These are phyloP conservation scores for Cyclotella distinguenda DNA, from an alignment of 108 stramenopile genomes.

Conservation along the genomic window DNA sequence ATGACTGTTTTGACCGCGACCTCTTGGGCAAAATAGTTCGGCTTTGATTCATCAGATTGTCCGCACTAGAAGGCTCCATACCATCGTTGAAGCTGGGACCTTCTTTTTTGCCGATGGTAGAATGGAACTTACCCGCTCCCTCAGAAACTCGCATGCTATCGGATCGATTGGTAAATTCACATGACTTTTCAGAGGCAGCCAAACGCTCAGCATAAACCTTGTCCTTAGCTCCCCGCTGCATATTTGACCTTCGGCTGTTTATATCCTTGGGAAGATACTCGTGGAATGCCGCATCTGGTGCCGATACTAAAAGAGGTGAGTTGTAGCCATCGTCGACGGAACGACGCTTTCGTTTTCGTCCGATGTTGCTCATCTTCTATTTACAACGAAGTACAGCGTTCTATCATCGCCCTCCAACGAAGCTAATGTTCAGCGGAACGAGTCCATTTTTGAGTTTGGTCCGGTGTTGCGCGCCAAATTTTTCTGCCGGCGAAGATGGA, in stretches of 20 bases:
- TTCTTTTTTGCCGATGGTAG: background rate
- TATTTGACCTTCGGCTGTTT: background rate
- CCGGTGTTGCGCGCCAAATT: too few species aligned
- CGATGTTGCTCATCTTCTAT: too few species aligned
- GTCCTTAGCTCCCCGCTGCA: conserved; percentile 41
- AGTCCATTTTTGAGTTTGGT: too few species aligned
- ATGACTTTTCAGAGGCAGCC: background rate
- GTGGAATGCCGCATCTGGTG: background rate
- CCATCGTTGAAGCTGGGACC: background rate
- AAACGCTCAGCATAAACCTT: conserved; percentile 35
- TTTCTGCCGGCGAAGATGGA: too few species aligned
- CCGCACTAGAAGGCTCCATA: background rate
- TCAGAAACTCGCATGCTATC: background rate
- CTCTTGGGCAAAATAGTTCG: background rate
- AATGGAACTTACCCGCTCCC: background rate
- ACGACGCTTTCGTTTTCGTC: conserved; percentile 4
- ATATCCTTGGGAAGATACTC: background rate
- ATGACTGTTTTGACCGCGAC: background rate
- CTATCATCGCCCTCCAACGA: too few species aligned
- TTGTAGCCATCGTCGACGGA: background rate
- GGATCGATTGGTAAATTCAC: background rate
- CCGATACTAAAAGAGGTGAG: background rate
- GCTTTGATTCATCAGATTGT: background rate
- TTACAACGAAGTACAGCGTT: too few species aligned
- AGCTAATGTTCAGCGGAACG: too few species aligned